Percentiles rank a stretch among this genome's conserved stretches.
phyloP scores from a whole-genome alignment of 257 asterid genomes.

The Fraxinus cuspidata region DNA sequence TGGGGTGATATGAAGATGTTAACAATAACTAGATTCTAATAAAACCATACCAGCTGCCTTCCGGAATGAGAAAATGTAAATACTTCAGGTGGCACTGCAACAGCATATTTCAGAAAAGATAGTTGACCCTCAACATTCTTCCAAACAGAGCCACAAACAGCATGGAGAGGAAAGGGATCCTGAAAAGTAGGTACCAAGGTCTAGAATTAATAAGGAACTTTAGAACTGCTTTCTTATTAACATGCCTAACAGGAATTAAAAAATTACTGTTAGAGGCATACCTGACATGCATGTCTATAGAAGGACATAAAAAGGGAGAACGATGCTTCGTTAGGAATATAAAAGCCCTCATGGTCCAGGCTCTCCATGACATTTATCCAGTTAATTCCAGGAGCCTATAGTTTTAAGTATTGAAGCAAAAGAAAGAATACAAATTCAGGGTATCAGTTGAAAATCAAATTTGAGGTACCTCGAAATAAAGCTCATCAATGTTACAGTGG shows the following conservation, averaged over 20 bases:
- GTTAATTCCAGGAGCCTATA: constrained; percentile 78
- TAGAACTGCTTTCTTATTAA: not conserved
- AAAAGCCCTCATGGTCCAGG: constrained; percentile 93
- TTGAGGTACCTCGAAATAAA: not conserved
- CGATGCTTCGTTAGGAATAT: constrained; percentile 70
- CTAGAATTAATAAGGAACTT: not conserved
- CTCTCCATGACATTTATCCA: constrained; percentile 79
- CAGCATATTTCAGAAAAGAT: constrained; percentile 84
- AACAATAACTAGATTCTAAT: constrained; percentile 7
- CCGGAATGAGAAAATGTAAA: constrained; percentile 82
- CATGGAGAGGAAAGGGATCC: constrained; percentile 93
- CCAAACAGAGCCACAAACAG: constrained; percentile 92
- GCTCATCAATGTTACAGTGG: not conserved
- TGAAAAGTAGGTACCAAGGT: constrained; percentile 26
- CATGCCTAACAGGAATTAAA: not conserved
- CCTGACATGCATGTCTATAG: constrained; percentile 83
- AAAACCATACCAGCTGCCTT: constrained; percentile 70
- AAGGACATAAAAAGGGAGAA: constrained; percentile 85
- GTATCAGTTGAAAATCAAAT: not conserved
- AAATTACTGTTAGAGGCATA: constrained; percentile 17
- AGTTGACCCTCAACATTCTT: constrained; percentile 95
- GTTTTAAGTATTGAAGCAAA: constrained; percentile 5
- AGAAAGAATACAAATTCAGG: not conserved
- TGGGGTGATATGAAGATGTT: constrained; percentile 6
- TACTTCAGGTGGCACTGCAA: constrained; percentile 75